Conservation (phyloP, 345 rosid genomes). For the Lumnitzera racemosa region DNA sequence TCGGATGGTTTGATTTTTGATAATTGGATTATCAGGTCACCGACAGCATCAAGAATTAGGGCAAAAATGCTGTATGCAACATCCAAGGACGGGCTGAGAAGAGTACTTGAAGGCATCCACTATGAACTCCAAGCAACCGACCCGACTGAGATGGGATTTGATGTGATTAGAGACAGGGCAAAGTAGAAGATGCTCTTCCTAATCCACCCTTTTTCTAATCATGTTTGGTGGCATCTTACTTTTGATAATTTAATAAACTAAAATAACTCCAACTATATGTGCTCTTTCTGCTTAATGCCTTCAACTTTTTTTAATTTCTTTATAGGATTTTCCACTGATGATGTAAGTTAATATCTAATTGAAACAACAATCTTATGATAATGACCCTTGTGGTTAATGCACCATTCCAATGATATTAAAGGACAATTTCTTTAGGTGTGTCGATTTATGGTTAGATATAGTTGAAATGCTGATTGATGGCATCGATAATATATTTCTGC, state of each 20-base stretch:
- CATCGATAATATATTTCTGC: too few relatives aligned
- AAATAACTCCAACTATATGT: conserved; percentile 29
- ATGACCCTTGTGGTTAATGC: too few relatives aligned
- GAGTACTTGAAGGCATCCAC: conserved; percentile 83
- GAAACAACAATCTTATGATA: too few relatives aligned
- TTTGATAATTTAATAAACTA: conserved; percentile 11
- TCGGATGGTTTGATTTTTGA: background rate
- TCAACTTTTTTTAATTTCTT: conserved; percentile 7
- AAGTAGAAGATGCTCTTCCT: conserved; percentile 24
- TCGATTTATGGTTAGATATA: too few relatives aligned
- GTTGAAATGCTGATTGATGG: too few relatives aligned
- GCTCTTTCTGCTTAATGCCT: background rate
- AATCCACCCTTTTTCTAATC: conserved; percentile 2
- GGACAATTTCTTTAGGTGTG: too few relatives aligned
- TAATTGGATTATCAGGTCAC: conserved; percentile 43
- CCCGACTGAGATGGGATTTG: conserved; percentile 92
- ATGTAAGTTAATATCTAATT: conserved; percentile 16
- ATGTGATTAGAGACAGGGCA: conserved; percentile 73
- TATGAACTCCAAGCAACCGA: conserved; percentile 97
- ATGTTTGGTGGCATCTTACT: conserved; percentile 21
- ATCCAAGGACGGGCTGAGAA: conserved; percentile 75
- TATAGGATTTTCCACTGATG: conserved; percentile 12
- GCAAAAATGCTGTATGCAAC: conserved; percentile 88
- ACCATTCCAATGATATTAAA: too few relatives aligned
- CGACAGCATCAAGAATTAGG: conserved; percentile 73